Base-by-base conservation (phyloP, 2,329 filamentous ascomycete genomes). In the Aspergillus sojae region DNA sequence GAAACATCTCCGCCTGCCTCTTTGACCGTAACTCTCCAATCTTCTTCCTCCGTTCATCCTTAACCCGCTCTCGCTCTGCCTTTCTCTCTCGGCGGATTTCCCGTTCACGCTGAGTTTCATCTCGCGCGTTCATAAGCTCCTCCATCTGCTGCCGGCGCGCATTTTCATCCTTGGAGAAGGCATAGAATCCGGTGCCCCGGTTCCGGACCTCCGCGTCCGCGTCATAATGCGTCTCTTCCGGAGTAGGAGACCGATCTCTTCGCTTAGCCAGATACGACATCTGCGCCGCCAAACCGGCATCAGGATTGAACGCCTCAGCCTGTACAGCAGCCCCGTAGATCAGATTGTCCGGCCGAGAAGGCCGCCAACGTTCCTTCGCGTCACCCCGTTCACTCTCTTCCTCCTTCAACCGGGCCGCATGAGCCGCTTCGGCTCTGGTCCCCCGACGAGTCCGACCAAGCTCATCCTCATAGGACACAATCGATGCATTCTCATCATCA, bases 261-360 rank as follows among this genome's bases (percentile, higher is more conserved):
- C 91, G 92, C 65, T 85, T 83, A 2, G 93, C 93, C 34, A 97
- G 80, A 61, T 88, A 85, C 60, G 89, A 89, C 92, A 97, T 97
- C 71, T 89, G 85, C 61, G 86, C 85, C 5, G 84, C 79, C 7
- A 85, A 80, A 0, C 79, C 82, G 60, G 89, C 88, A 43, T 92
- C 90, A 0, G 91, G 91, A 67, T 90, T 88, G 79, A 98, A 97
- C 0, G 95, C 95, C 67, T 88, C 83, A 0, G 87, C 83, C 79
- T 99, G 95, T 58, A 99, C 87, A 4, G 91, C 86, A 77, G 96
- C 92, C 60, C 95, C 95, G 72, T 90, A 89, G 62, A 99, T 96
- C 45, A 98, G 79, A 21, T 89, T 87, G 6, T 81, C 77, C 0
- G 94, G 94, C 65, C 77, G 75, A 0, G 86, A 86, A 19, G 81